Evolutionary conservation across 192 early-diverging fungal species (phyloP), one percentile per base, ranked within the genome.

Genomic region (Linnemannia zychae): DNA sequence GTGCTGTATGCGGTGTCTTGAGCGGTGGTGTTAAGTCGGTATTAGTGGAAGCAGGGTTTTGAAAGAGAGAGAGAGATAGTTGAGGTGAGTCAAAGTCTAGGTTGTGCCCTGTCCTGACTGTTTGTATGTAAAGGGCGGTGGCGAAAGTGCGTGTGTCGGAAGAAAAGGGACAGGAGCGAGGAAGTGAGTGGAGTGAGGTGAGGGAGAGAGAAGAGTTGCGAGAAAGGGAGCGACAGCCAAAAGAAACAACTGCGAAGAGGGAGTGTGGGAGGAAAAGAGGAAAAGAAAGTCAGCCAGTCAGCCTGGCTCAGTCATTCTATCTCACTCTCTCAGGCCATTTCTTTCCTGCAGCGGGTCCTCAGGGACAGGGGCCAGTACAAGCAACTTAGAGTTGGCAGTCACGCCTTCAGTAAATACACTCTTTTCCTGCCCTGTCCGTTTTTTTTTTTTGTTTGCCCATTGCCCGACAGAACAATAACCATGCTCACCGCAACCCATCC

Each of bases 401-500:
- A 63, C 57, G 31, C 4, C 11, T 60, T 1, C 28, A 12, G 24
- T 13, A 7, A 11, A 28, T 63, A 63, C 24, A 63, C 57, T 53
- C 22, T n/a, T n/a, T 22, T 7, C 52, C 52, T 63, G 57, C 28
- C 57, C 3, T 63, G 57, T 63, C 57, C 57, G 28, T 63, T 4
- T 52, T 16, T 20, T 57, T 7, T 71, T 71, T 17, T 20, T 7
- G 12, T 38, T 70, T 16, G 22, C 38, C 44, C 70, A 47, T 71
- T 50, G 44, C 34, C 44, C n/a, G n/a, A n/a, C n/a, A n/a, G 31
- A 73, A 53, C 33, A 6, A n/a, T 31, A 28, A 33, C 36, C 34
- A 81, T 76, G 74, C 28, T 76, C 46, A 49, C 69, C 17, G 40
- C 57, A 33, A 67, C 74, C 18, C 81, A 72, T 36, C 65, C 57